Base-by-base conservation (phyloP, 2,329 filamentous ascomycete genomes). In the Sclerotinia subarctica region DNA sequence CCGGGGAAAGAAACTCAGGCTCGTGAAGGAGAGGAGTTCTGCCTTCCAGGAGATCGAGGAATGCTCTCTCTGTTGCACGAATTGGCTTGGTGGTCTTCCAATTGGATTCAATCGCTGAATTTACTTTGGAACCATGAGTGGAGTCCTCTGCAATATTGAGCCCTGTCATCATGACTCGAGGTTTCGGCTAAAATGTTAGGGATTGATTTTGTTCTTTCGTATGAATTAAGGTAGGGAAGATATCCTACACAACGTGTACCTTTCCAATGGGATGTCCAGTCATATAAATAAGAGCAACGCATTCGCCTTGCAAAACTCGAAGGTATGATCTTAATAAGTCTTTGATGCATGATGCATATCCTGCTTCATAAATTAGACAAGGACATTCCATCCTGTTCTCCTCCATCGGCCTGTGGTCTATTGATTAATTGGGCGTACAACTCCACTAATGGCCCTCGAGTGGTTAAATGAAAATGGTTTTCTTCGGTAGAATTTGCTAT, bases 21-120 rank as follows among this genome's bases (percentile, higher is more conserved):
- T 56, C 63, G 5, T 65, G 24, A 21, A 65, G 49, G 19, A 65
- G 26, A 46, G 63, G 63, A 13, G 51, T 56, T 46, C 26, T 35
- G 35, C 63, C 63, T 47, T 65, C 63, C 19, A 65, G 13, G 5
- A 65, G 49, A 17, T 56, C 63, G 1, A 65, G 38, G 15, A 65
- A 65, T n/a, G 63, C 29, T 56, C 32, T 26, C 8, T 24, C 1
- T 2, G 63, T 65, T 2, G 51, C 49, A 24, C 35, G 51, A 32
- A 56, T 51, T 2, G 63, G 35, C 5, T 57, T 46, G 26, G n/a
- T 57, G 19, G 51, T 56, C 21, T 47, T 65, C 63, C 63, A 65
- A 32, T 21, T 57, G 0, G 51, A 65, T 3, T n/a, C 29, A 32
- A 24, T 32, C 3, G 17, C 15, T 32, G 49, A 13, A 13, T 56